Base-by-base conservation (phyloP, 1,139 yeast genomes). In the Pneumocystis oryctolagi region DNA sequence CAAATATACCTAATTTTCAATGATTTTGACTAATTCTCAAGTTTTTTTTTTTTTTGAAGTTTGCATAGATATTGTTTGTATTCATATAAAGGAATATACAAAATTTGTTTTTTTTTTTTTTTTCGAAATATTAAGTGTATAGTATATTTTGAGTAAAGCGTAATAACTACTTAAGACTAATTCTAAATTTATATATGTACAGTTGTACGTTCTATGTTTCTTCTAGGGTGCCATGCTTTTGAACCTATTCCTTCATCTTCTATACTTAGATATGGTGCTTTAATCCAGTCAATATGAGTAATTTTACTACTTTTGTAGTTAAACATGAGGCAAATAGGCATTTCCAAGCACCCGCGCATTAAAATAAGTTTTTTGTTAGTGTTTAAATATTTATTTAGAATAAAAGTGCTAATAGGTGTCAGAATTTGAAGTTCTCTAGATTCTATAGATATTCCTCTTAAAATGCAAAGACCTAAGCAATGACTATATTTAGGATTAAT, bases 401-500 rank as follows among this genome's bases (percentile, higher is more conserved):
- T 28, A 3, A 39, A 31, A 14, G 53, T 60, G 12, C 35, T 16
- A 61, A 64, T 55, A 16, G 65, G 65, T 55, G 65, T 59, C 31
- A 64, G 35, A 20, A 64, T 58, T 8, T 64, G 59, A 25, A 64
- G 34, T 30, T 61, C 47, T 25, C 34, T 42, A n/a, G 32, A 42
- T 34, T 35, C 30, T 31, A 39, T 35, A 30, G 62, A 62, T 42
- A 64, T 35, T 18, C 65, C 65, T 20, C 60, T 58, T 42, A 64
- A 59, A 53, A 64, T 60, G 31, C 61, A 63, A 25, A 61, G 62
- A 16, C 63, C 65, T 40, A 64, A 32, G 39, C 62, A 62, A 0
- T 32, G 60, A 34, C 62, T 59, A 9, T 34, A 6, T n/a, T 42
- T 14, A 18, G 64, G 64, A 18, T 62, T 60, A 9, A 63, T 58